A percentile compares a stretch with the other conserved stretches of the same genome.
These are phyloP conservation scores for Echites panduratus DNA, from an alignment of 257 asterid species.

Conservation along the genomic window DNA sequence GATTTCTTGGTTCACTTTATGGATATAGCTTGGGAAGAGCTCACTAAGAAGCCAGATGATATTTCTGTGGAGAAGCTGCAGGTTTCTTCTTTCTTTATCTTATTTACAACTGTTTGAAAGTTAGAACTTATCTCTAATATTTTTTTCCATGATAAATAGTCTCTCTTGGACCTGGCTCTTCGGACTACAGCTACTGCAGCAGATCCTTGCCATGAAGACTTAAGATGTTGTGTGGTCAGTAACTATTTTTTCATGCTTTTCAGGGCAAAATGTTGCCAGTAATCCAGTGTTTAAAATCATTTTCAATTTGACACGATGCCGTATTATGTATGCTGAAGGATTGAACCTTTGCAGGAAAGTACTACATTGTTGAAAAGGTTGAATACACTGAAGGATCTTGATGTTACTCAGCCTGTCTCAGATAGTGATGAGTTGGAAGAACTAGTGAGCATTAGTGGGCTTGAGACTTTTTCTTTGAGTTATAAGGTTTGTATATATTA, in stretches of 20 bases:
- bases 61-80: slow-evolving; percentile 90
- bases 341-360: slow-evolving; percentile 50
- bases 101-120: slow-evolving; percentile 5
- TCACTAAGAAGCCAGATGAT: slow-evolving; percentile 83
- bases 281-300: background rate
- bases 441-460: slow-evolving; percentile 82
- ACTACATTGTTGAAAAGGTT: slow-evolving; percentile 83
- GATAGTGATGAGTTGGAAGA: slow-evolving; percentile 62
- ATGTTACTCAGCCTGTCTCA: slow-evolving; percentile 48
- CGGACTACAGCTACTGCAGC: slow-evolving; percentile 96
- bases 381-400: slow-evolving; percentile 83
- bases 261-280: background rate
- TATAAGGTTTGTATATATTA: slow-evolving; percentile 55
- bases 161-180: slow-evolving; percentile 96
- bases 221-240: slow-evolving; percentile 92
- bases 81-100: slow-evolving; percentile 39
- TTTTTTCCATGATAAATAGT: slow-evolving; percentile 39
- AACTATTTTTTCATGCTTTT: slow-evolving; percentile 19
- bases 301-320: background rate
- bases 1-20: slow-evolving; percentile 95
- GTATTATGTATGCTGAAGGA: slow-evolving; percentile 8
- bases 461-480: slow-evolving; percentile 93
- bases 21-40: slow-evolving; percentile 97
- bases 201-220: slow-evolving; percentile 93
- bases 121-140: background rate